phyloP scores from a whole-genome alignment of 139 green algal species.

The Yamagishiella unicocca region DNA sequence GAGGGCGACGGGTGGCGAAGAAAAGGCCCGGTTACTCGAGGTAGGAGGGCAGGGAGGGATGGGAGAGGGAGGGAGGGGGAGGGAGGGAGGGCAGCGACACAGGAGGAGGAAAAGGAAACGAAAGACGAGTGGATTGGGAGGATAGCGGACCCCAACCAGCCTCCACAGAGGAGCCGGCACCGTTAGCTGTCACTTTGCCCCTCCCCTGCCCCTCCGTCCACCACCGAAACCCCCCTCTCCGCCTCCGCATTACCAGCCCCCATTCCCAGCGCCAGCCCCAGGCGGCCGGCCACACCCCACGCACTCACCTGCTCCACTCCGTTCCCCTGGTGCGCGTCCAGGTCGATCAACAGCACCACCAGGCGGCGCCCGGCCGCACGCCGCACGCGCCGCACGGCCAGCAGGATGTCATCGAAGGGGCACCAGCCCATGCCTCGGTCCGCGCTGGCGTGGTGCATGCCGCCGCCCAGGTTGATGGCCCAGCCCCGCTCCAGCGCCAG shows the following conservation, averaged over 20 bases:
- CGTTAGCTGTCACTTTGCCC: background rate
- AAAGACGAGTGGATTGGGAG: no score
- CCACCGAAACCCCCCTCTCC: background rate
- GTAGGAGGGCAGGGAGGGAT: no score
- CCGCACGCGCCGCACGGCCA: slow-evolving; percentile 70
- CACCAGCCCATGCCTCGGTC: slow-evolving; percentile 66
- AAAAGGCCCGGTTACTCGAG: no score
- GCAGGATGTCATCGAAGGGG: slow-evolving; percentile 76
- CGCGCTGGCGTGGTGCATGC: slow-evolving; percentile 82
- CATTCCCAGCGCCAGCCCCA: background rate
- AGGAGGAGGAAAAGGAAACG: no score
- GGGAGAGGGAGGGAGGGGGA: no score
- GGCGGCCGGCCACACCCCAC: background rate
- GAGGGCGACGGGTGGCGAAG: background rate
- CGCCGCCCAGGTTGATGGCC: slow-evolving; percentile 86
- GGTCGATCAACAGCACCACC: slow-evolving; percentile 77
- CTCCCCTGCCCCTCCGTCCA: background rate
- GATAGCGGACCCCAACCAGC: no score
- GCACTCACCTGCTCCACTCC: slow-evolving; percentile 40
- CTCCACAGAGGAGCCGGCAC: no score
- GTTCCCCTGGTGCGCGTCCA: slow-evolving; percentile 83
- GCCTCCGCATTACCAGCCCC: background rate
- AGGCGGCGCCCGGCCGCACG: background rate
- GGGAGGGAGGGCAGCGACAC: no score
- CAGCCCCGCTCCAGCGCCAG: slow-evolving; percentile 83